Conservation (phyloP, 2,329 filamentous ascomycete genomes). For the Penicillium concentricum region DNA sequence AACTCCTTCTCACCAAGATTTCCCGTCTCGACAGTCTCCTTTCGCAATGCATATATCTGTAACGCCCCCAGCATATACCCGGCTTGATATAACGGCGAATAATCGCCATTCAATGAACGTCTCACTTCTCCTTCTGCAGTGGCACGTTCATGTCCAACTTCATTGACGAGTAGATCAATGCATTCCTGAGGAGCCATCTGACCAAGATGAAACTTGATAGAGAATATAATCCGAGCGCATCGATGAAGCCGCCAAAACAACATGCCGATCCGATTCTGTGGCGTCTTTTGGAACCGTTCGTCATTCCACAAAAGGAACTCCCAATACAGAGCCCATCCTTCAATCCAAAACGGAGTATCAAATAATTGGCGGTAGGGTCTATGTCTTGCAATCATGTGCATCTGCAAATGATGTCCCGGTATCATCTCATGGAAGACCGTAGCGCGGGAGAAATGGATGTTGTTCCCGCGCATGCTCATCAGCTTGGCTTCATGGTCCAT, state of each 20-base stretch:
- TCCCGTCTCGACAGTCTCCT: slow-evolving; percentile 47
- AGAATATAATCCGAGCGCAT: slow-evolving; percentile 57
- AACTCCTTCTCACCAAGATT: slow-evolving; percentile 54
- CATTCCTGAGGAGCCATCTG: slow-evolving; percentile 55
- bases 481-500: slow-evolving; percentile 51
- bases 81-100: slow-evolving; percentile 55
- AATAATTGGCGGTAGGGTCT: slow-evolving; percentile 55
- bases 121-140: slow-evolving; percentile 62
- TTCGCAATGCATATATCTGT: slow-evolving; percentile 53
- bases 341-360: slow-evolving; percentile 58
- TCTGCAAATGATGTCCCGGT: slow-evolving; percentile 50
- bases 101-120: slow-evolving; percentile 47
- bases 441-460: slow-evolving; percentile 56
- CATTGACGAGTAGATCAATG: slow-evolving; percentile 56
- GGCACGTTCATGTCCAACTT: slow-evolving; percentile 58
- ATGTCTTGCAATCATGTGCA: slow-evolving; percentile 49
- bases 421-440: slow-evolving; percentile 64
- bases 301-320: slow-evolving; percentile 59
- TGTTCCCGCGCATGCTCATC: slow-evolving; percentile 58
- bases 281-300: slow-evolving; percentile 50
- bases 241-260: slow-evolving; percentile 65
- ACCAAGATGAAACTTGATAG: slow-evolving; percentile 58
- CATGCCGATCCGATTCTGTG: slow-evolving; percentile 57
- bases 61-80: slow-evolving; percentile 61
- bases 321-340: slow-evolving; percentile 62